Percentiles rank a stretch among this genome's conserved stretches.
Conservation (phyloP, 2,329 filamentous ascomycete species). For the Zasmidium cellare region DNA sequence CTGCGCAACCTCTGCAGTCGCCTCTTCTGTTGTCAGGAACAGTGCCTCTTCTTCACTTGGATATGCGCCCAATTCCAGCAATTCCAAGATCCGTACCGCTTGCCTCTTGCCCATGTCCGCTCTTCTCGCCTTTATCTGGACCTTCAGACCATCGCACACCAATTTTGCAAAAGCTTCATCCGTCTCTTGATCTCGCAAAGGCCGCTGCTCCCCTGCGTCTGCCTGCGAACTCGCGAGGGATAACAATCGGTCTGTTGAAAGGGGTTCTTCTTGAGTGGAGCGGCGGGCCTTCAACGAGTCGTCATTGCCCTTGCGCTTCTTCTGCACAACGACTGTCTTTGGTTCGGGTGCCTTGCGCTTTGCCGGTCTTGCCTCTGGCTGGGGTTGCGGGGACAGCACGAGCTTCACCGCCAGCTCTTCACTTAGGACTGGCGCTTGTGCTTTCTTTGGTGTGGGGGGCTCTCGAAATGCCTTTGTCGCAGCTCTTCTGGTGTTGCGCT, state of each 20-base stretch:
- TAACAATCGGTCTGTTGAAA: too few relatives aligned
- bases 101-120: constrained; percentile 23
- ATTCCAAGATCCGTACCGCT: constrained; percentile 23
- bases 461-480: constrained; percentile 4
- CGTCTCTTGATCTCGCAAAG: not conserved
- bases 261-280: not conserved
- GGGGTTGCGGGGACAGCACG: not conserved
- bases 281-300: not conserved
- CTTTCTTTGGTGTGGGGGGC: constrained; percentile 1
- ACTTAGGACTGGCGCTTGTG: not conserved
- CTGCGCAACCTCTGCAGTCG: constrained; percentile 21
- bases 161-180: not conserved
- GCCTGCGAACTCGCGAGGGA: not conserved
- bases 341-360: not conserved
- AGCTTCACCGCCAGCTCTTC: too few relatives aligned
- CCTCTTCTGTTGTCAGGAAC: constrained; percentile 26
- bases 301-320: not conserved
- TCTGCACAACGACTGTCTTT: not conserved
- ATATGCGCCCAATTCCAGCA: constrained; percentile 28
- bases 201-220: not conserved
- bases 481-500: constrained; percentile 6
- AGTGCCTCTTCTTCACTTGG: constrained; percentile 25
- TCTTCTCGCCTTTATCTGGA: constrained; percentile 3
- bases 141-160: constrained; percentile 1
- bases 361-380: not conserved